A percentile compares a stretch with the other conserved stretches of the same genome.
Conservation (phyloP, 345 rosid species). For the Citrus maxima region DNA sequence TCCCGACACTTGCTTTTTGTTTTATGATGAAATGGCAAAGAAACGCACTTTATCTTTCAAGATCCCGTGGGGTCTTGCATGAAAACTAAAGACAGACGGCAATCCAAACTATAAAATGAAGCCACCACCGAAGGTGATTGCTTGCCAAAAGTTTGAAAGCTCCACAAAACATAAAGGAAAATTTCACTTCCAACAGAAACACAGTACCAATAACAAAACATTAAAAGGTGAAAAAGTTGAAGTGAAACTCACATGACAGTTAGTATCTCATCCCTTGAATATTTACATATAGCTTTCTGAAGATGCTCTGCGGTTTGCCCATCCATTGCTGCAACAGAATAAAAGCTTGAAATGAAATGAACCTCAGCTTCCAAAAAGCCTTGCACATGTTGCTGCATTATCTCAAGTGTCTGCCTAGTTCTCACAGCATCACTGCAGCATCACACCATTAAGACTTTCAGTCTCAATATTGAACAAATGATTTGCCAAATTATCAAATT, state of each 20-base stretch:
- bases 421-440: constrained; percentile 73
- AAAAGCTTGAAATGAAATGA: constrained; percentile 86
- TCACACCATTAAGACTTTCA: neutral
- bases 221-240: neutral
- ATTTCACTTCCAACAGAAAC: neutral
- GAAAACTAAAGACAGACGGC: neutral
- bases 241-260: constrained; percentile 72
- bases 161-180: neutral
- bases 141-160: neutral
- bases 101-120: neutral
- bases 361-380: constrained; percentile 68
- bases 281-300: constrained; percentile 61
- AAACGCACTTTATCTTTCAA: neutral
- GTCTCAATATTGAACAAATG: neutral
- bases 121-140: neutral
- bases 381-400: constrained; percentile 84
- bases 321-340: constrained; percentile 95
- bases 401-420: constrained; percentile 67
- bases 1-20: neutral
- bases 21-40: neutral
- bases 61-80: neutral
- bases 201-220: neutral
- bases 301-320: constrained; percentile 96
- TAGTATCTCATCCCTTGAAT: constrained; percentile 58
- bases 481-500: neutral